Conservation (phyloP, 2,329 filamentous ascomycete species). For the Penicillium frequentans region DNA sequence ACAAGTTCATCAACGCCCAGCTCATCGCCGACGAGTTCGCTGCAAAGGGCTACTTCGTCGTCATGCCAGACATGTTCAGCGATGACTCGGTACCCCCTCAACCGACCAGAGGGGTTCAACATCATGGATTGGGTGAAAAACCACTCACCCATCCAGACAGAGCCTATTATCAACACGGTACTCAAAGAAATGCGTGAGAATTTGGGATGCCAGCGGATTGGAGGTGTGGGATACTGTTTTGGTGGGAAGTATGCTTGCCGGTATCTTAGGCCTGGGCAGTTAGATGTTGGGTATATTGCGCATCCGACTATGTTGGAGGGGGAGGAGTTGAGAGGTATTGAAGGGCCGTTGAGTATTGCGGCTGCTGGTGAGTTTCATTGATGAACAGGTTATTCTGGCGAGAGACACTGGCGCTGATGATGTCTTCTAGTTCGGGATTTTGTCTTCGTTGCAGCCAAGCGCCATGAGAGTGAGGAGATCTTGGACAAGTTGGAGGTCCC, state of each 20-base stretch:
- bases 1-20: slow-evolving; percentile 55
- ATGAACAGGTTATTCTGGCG: no score
- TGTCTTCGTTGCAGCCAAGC: slow-evolving; percentile 60
- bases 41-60: slow-evolving; percentile 64
- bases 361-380: slow-evolving; percentile 10
- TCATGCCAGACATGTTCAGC: slow-evolving; percentile 69
- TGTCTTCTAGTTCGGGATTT: slow-evolving; percentile 6
- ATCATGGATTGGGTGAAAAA: slow-evolving; percentile 48
- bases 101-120: slow-evolving; percentile 52
- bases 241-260: slow-evolving; percentile 53
- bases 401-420: not conserved
- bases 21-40: slow-evolving; percentile 71
- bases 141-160: slow-evolving; percentile 47
- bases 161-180: slow-evolving; percentile 49
- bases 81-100: slow-evolving; percentile 59
- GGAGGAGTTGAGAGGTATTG: slow-evolving; percentile 15
- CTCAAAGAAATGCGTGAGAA: slow-evolving; percentile 37
- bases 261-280: slow-evolving; percentile 10
- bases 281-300: slow-evolving; percentile 21
- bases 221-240: slow-evolving; percentile 52
- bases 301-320: slow-evolving; percentile 22
- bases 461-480: slow-evolving; percentile 61
- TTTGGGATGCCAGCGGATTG: slow-evolving; percentile 33
- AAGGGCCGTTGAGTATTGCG: slow-evolving; percentile 21
- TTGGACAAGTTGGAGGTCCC: slow-evolving; percentile 52